phyloP scores from a whole-genome alignment of 495 filamentous ascomycete genomes.

The Annulohypoxylon nitens region DNA sequence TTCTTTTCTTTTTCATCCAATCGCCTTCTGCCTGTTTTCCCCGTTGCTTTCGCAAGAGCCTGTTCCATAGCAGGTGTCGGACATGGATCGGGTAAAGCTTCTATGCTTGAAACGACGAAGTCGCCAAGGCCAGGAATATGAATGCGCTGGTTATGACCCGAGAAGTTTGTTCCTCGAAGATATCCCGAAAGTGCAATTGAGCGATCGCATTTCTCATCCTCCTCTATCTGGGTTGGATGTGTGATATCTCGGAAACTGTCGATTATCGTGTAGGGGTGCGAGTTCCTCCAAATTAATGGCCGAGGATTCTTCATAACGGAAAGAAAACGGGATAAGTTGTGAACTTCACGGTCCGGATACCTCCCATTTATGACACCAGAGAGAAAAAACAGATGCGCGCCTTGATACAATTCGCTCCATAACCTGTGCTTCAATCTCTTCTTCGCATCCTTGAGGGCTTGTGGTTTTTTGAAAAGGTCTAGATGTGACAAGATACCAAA shows the following conservation, averaged over 20 bases:
- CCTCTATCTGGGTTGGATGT: constrained; percentile 88
- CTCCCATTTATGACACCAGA: constrained; percentile 95
- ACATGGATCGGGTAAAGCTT: constrained; percentile 92
- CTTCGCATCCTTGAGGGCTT: constrained; percentile 88
- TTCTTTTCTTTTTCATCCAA: constrained; percentile 96
- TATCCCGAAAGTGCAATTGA: constrained; percentile 94
- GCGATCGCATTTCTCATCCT: constrained; percentile 88
- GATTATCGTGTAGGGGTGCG: constrained; percentile 91
- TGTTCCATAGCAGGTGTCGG: constrained; percentile 93
- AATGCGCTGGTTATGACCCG: constrained; percentile 84
- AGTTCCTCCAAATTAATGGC: constrained; percentile 95
- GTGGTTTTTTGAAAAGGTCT: constrained; percentile 93
- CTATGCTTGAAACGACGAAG: constrained; percentile 83
- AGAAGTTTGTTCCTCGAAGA: constrained; percentile 94
- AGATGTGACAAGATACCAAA: constrained; percentile 97
- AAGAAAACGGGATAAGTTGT: constrained; percentile 93
- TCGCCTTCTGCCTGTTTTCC: constrained; percentile 79
- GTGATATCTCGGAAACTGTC: constrained; percentile 96
- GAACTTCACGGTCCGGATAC: constrained; percentile 95
- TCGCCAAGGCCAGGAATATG: constrained; percentile 97
- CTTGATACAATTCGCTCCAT: constrained; percentile 96
- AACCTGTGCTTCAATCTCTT: constrained; percentile 95
- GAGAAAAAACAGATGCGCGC: constrained; percentile 95
- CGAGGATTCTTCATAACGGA: constrained; percentile 99
- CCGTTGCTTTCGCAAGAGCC: constrained; percentile 81